Percentiles rank a stretch among this genome's conserved stretches.
These are phyloP conservation scores for Pseudocercospora vitis DNA, from an alignment of 2,329 filamentous ascomycete genomes.

Conservation along the genomic window DNA sequence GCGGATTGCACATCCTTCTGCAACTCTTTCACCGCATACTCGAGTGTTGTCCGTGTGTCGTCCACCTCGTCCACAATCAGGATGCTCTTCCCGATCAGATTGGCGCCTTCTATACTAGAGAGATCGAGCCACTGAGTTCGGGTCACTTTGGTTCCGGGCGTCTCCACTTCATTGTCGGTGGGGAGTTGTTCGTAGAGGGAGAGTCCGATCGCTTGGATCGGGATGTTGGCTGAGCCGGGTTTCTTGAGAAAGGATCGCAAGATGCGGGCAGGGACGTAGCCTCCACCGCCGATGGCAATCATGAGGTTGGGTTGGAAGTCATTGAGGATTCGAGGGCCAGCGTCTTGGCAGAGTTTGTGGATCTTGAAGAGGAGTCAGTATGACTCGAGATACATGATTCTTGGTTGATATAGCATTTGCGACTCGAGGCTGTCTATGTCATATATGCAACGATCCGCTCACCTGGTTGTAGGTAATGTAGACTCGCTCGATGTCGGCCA, in stretches of 20 bases:
- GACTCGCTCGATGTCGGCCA: constrained; percentile 26
- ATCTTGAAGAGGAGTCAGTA: constrained; percentile 57
- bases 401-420: not conserved
- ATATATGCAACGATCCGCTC: constrained; percentile 8
- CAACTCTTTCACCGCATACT: constrained; percentile 89
- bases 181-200: constrained; percentile 89
- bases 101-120: constrained; percentile 79
- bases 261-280: constrained; percentile 95
- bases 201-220: constrained; percentile 97
- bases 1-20: constrained; percentile 90
- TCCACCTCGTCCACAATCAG: constrained; percentile 95
- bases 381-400: not conserved
- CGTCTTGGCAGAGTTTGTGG: constrained; percentile 92
- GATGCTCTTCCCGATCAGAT: constrained; percentile 86
- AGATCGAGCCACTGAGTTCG: constrained; percentile 98
- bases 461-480: constrained; percentile 31
- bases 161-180: constrained; percentile 61
- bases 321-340: constrained; percentile 76
- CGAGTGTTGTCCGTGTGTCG: constrained; percentile 88
- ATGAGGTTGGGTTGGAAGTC: constrained; percentile 92
- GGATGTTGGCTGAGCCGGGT: constrained; percentile 85
- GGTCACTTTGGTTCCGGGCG: constrained; percentile 87
- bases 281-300: constrained; percentile 96
- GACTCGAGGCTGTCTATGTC: not conserved
- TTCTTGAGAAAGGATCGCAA: constrained; percentile 96